These are phyloP conservation scores for Jamesozyma jinghongensis DNA, from an alignment of 805 yeast genomes.

Conservation along the genomic window DNA sequence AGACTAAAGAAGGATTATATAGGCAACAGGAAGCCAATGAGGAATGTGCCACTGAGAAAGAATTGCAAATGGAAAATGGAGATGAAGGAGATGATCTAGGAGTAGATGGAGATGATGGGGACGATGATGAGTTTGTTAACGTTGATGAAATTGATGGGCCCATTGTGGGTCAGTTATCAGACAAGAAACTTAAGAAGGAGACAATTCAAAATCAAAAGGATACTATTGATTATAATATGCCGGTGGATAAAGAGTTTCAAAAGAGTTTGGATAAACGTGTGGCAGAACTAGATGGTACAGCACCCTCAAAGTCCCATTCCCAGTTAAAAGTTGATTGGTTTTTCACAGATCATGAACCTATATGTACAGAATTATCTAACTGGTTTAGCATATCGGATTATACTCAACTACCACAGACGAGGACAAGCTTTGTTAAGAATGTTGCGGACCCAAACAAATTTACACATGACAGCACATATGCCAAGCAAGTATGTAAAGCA, in stretches of 20 bases:
- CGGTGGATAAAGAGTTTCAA: slow-evolving; percentile 31
- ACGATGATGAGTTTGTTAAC: slow-evolving; percentile 26
- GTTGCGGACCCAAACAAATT: slow-evolving; percentile 8
- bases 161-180: slow-evolving; percentile 9
- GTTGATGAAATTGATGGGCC: slow-evolving; percentile 33
- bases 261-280: slow-evolving; percentile 31
- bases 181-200: slow-evolving; percentile 4
- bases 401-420: slow-evolving; percentile 9
- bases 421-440: slow-evolving; percentile 11
- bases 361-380: slow-evolving; percentile 37
- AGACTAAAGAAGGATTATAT: background rate
- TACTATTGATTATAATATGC: slow-evolving; percentile 26
- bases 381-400: slow-evolving; percentile 37
- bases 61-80: slow-evolving; percentile 1
- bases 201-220: background rate
- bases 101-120: slow-evolving; percentile 17
- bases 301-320: slow-evolving; percentile 23
- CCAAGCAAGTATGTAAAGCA: slow-evolving; percentile 4
- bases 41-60: slow-evolving; percentile 1
- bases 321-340: slow-evolving; percentile 39
- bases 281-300: slow-evolving; percentile 18
- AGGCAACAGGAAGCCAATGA: slow-evolving; percentile 7
- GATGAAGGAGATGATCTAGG: slow-evolving; percentile 2
- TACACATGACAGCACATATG: slow-evolving; percentile 13
- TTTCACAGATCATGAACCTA: slow-evolving; percentile 30